These are phyloP conservation scores for Cryptococcus hybrid DNA, from an alignment of 1,284 basidiomycete species.

Conservation along the genomic window DNA sequence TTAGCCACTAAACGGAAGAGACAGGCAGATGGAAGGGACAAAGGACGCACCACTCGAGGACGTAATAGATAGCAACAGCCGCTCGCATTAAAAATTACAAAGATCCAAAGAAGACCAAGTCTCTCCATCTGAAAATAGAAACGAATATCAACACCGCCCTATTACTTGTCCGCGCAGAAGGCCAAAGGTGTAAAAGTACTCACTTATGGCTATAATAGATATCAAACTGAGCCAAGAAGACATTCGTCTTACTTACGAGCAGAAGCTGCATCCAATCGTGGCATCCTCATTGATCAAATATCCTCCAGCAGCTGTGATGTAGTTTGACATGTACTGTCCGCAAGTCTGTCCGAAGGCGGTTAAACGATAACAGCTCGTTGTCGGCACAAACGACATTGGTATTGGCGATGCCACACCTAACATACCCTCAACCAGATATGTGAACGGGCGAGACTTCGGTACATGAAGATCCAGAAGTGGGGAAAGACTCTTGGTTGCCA, in stretches of 20 bases:
- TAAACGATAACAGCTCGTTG: constrained; percentile 48
- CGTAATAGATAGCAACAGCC: constrained; percentile 44
- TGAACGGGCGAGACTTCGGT: constrained; percentile 72
- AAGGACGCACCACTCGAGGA: constrained; percentile 37
- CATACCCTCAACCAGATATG: constrained; percentile 53
- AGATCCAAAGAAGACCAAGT: constrained; percentile 66
- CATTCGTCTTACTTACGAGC: constrained; percentile 56
- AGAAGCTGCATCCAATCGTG: constrained; percentile 47
- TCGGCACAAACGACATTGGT: constrained; percentile 48
- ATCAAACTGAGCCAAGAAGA: constrained; percentile 59
- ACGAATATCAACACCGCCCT: constrained; percentile 1
- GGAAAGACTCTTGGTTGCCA: constrained; percentile 54
- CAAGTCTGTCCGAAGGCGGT: constrained; percentile 51
- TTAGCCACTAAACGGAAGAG: neutral
- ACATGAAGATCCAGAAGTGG: constrained; percentile 80
- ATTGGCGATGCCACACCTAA: constrained; percentile 45
- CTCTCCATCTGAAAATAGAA: constrained; percentile 54
- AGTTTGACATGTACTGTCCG: constrained; percentile 46
- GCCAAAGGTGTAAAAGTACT: constrained; percentile 11
- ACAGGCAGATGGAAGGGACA: neutral
- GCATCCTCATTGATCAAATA: constrained; percentile 40
- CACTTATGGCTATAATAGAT: constrained; percentile 57
- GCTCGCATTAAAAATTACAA: constrained; percentile 60
- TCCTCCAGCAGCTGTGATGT: constrained; percentile 42
- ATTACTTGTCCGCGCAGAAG: neutral